These are phyloP conservation scores for Scedosporium aurantiacum DNA, from an alignment of 2,329 filamentous ascomycete species.

Conservation along the genomic window DNA sequence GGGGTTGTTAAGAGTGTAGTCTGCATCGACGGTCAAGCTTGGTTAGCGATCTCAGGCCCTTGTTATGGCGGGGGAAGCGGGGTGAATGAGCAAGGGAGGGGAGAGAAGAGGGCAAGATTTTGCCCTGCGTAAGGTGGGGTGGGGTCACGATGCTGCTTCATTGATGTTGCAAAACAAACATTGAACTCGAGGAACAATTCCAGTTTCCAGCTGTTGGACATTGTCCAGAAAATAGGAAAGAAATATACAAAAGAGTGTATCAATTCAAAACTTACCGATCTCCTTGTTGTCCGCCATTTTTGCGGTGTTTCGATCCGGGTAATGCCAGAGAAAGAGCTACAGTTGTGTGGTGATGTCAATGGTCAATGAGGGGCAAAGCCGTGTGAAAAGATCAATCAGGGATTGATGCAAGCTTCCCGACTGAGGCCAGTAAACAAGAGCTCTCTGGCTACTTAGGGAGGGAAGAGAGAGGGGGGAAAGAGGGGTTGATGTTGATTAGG, in stretches of 20 bases:
- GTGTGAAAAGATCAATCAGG: not conserved
- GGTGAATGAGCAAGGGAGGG: not conserved
- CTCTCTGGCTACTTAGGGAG: conserved; percentile 2
- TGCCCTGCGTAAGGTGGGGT: conserved; percentile 1
- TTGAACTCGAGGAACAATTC: not conserved
- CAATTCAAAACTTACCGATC: conserved; percentile 24
- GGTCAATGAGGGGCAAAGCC: conserved; percentile 1
- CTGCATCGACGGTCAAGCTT: conserved; percentile 30
- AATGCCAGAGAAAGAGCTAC: not conserved
- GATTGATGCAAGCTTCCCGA: not conserved
- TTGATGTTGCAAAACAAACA: not conserved
- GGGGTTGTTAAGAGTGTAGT: conserved; percentile 82
- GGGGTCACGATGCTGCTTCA: not conserved
- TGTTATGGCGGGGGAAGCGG: not conserved
- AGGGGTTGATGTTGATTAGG: not conserved
- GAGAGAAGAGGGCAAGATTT: not conserved
- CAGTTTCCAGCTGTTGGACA: not conserved
- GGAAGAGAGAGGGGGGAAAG: not conserved
- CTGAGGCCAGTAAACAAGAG: conserved; percentile 1
- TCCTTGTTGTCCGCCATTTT: conserved; percentile 36
- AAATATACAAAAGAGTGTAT: not conserved
- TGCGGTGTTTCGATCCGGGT: conserved; percentile 8
- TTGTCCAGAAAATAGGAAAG: not conserved
- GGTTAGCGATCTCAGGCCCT: not conserved
- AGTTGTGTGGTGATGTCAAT: conserved; percentile 1